These are phyloP conservation scores for Annulohypoxylon nitens DNA, from an alignment of 495 filamentous ascomycete genomes.

Conservation along the genomic window DNA sequence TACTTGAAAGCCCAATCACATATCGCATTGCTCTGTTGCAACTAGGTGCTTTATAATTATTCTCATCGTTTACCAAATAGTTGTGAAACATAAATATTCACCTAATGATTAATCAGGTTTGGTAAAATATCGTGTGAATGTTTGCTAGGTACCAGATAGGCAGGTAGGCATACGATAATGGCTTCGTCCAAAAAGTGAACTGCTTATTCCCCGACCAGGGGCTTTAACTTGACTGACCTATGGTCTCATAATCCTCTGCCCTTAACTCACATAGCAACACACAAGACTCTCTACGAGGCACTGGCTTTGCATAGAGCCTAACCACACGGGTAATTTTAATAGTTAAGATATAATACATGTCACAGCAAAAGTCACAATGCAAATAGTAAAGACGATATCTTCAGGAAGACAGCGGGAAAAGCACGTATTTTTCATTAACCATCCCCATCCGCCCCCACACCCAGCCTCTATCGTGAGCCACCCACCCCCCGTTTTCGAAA, in stretches of 20 bases:
- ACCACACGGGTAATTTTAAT: background rate
- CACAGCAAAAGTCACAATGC: slow-evolving; percentile 25
- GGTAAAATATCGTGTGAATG: no score
- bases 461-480: slow-evolving; percentile 20
- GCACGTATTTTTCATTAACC: slow-evolving; percentile 45
- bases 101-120: no score
- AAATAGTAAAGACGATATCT: slow-evolving; percentile 10
- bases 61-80: no score
- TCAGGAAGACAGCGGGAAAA: slow-evolving; percentile 33
- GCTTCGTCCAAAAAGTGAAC: no score
- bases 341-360: background rate
- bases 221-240: background rate
- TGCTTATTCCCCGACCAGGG: no score
- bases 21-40: no score
- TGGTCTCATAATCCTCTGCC: background rate
- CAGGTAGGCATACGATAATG: no score
- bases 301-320: background rate
- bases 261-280: no score
- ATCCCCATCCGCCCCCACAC: slow-evolving; percentile 30
- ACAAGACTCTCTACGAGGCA: background rate
- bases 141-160: no score
- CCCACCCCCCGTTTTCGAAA: slow-evolving; percentile 24
- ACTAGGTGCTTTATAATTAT: no score
- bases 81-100: no score
- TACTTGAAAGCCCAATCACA: no score